Percentiles rank a stretch among this genome's conserved stretches.
Conservation (phyloP, 768 basidiomycete species). For the Suillus paluster region DNA sequence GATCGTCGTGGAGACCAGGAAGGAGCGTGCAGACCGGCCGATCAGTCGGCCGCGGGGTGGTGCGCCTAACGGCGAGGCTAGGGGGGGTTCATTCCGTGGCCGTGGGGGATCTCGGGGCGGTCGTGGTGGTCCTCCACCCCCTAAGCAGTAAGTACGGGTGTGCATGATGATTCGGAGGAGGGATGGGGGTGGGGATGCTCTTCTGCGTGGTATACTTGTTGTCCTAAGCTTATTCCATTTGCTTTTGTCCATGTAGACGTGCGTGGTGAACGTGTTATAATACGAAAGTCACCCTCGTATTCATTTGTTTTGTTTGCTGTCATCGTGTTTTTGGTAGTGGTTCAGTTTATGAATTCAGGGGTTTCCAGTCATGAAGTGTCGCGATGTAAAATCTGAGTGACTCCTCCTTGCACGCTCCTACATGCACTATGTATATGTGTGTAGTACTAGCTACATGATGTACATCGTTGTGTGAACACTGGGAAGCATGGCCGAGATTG, state of each 20-base stretch:
- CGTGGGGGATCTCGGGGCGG: conserved; percentile 51
- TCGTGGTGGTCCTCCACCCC: conserved; percentile 38
- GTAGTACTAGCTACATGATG: too few relatives aligned
- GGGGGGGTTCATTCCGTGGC: conserved; percentile 52
- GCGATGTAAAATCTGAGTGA: not conserved
- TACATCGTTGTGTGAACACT: too few relatives aligned
- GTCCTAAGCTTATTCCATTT: conserved; percentile 9
- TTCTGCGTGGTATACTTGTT: conserved; percentile 9
- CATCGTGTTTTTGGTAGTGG: conserved; percentile 4
- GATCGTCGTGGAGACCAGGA: conserved; percentile 86
- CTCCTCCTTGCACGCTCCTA: too few relatives aligned
- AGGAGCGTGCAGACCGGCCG: conserved; percentile 88
- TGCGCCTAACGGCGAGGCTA: conserved; percentile 53
- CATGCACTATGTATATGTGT: too few relatives aligned
- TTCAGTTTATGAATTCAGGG: not conserved
- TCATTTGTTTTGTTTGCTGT: conserved; percentile 4
- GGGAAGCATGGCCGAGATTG: too few relatives aligned
- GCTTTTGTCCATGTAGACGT: conserved; percentile 10
- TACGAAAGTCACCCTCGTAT: conserved; percentile 1
- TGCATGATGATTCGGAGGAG: not conserved
- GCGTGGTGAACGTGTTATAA: conserved; percentile 9
- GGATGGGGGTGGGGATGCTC: conserved; percentile 1
- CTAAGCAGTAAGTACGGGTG: conserved; percentile 24
- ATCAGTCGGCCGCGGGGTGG: conserved; percentile 65
- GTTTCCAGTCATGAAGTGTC: not conserved